These are phyloP conservation scores for Rhizophora mangle DNA, from an alignment of 345 rosid species.

Conservation along the genomic window DNA sequence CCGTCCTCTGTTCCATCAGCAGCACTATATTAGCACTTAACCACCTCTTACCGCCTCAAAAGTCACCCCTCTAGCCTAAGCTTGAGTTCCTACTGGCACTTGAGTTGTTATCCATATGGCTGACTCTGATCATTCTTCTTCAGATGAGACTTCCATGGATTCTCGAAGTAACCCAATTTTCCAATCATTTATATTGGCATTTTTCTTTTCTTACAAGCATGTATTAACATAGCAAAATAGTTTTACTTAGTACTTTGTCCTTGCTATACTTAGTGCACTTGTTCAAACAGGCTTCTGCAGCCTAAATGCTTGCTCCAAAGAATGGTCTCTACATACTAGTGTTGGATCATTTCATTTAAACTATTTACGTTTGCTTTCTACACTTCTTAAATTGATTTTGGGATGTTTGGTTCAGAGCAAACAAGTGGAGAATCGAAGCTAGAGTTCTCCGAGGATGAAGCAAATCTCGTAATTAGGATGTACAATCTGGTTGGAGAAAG, in stretches of 20 bases:
- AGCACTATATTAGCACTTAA: not conserved
- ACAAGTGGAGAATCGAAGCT: conserved; percentile 31
- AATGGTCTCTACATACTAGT: not conserved
- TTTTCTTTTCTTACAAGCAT: not conserved
- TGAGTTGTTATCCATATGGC: conserved; percentile 30
- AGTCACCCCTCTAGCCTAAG: not conserved
- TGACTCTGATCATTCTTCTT: conserved; percentile 49
- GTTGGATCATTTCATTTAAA: too few relatives aligned
- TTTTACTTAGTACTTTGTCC: not conserved
- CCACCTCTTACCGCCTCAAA: not conserved
- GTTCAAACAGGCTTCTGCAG: not conserved
- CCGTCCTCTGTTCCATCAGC: not conserved
- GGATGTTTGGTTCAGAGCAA: conserved; percentile 25
- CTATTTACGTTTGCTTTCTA: too few relatives aligned
- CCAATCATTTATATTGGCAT: too few relatives aligned
- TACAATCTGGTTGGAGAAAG: conserved; percentile 54
- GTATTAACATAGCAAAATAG: not conserved
- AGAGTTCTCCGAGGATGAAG: conserved; percentile 55
- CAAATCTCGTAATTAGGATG: conserved; percentile 52
- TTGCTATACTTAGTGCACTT: not conserved
- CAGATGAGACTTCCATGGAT: conserved; percentile 29
- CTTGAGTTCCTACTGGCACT: not conserved
- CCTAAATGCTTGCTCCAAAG: not conserved
- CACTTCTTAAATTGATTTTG: not conserved
- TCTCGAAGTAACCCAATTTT: conserved; percentile 32